Percentiles rank a stretch among this genome's conserved stretches.
These are phyloP conservation scores for Grigorovia transvaalensis DNA, from an alignment of 805 yeast genomes.

Conservation along the genomic window DNA sequence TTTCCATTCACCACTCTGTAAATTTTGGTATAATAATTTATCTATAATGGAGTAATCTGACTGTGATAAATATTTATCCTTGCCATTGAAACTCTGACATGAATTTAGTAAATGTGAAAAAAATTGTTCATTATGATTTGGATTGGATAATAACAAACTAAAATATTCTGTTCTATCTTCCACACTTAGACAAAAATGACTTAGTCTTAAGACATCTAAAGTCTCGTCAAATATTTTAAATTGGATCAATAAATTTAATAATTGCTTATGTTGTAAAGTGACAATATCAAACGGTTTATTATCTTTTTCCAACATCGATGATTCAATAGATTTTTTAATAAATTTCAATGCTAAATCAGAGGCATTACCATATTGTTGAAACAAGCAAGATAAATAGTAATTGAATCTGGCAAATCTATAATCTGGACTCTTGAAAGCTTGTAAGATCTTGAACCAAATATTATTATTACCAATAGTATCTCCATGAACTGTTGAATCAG, in stretches of 20 bases:
- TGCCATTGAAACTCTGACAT: slow-evolving; percentile 5
- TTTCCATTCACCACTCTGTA: slow-evolving; percentile 13
- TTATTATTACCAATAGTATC: slow-evolving; percentile 2
- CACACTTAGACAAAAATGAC: slow-evolving; percentile 15
- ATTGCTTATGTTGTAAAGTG: slow-evolving; percentile 19
- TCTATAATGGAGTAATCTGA: slow-evolving; percentile 22
- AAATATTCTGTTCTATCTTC: slow-evolving; percentile 18
- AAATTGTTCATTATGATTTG: slow-evolving; percentile 12
- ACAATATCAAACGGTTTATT: slow-evolving; percentile 5
- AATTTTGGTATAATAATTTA: slow-evolving; percentile 10
- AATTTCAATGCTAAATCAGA: slow-evolving; percentile 18
- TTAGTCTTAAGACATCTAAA: slow-evolving; percentile 22
- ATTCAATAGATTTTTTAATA: slow-evolving; percentile 22
- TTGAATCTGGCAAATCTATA: slow-evolving; percentile 15
- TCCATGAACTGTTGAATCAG: not conserved
- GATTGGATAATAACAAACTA: slow-evolving; percentile 9
- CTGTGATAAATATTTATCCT: slow-evolving; percentile 9
- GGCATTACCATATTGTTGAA: slow-evolving; percentile 10
- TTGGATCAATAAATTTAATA: slow-evolving; percentile 18
- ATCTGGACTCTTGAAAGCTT: slow-evolving; percentile 10
- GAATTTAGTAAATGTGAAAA: slow-evolving; percentile 17
- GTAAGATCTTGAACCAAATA: slow-evolving; percentile 19
- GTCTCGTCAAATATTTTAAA: slow-evolving; percentile 22
- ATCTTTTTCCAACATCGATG: slow-evolving; percentile 9
- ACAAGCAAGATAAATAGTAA: slow-evolving; percentile 21